phyloP scores from a whole-genome alignment of 1,139 yeast genomes.

The Suhomyces maxii region DNA sequence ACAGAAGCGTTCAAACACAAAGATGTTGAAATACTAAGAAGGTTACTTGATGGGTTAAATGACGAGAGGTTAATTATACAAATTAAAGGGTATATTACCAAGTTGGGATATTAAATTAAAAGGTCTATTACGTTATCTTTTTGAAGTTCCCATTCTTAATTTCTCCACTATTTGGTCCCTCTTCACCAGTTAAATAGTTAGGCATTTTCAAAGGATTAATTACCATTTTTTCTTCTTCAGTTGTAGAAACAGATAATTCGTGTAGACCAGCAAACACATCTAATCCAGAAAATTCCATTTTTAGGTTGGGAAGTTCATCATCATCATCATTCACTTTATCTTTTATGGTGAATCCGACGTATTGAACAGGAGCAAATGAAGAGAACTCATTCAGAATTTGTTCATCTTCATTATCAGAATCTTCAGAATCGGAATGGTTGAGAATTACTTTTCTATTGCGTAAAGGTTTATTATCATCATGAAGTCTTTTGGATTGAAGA shows the following conservation, averaged over 20 bases:
- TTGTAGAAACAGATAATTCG: constrained; percentile 53
- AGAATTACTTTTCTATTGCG: constrained; percentile 10
- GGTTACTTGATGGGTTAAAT: constrained; percentile 28
- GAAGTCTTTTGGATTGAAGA: constrained; percentile 33
- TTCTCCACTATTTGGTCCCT: constrained; percentile 51
- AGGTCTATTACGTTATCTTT: constrained; percentile 1
- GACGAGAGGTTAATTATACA: constrained; percentile 22
- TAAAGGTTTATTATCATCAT: constrained; percentile 30
- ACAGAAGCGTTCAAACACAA: constrained; percentile 59
- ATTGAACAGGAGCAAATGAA: constrained; percentile 57
- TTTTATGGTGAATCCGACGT: constrained; percentile 44
- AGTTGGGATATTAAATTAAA: constrained; percentile 27
- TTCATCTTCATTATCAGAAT: constrained; percentile 21
- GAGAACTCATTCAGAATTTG: constrained; percentile 35
- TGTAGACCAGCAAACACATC: constrained; percentile 83
- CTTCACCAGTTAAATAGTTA: constrained; percentile 80
- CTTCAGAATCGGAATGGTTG: constrained; percentile 14
- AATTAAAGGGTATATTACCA: constrained; percentile 29
- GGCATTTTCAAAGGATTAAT: constrained; percentile 62
- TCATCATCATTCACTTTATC: constrained; percentile 21
- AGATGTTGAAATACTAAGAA: constrained; percentile 46
- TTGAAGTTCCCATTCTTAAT: constrained; percentile 46
- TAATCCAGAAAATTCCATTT: constrained; percentile 59
- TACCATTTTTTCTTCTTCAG: constrained; percentile 34
- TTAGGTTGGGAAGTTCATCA: constrained; percentile 30